Percentiles rank a stretch among this genome's conserved stretches.
These are phyloP conservation scores for Malus hybrid DNA, from an alignment of 331 rosid genomes.

Conservation along the genomic window DNA sequence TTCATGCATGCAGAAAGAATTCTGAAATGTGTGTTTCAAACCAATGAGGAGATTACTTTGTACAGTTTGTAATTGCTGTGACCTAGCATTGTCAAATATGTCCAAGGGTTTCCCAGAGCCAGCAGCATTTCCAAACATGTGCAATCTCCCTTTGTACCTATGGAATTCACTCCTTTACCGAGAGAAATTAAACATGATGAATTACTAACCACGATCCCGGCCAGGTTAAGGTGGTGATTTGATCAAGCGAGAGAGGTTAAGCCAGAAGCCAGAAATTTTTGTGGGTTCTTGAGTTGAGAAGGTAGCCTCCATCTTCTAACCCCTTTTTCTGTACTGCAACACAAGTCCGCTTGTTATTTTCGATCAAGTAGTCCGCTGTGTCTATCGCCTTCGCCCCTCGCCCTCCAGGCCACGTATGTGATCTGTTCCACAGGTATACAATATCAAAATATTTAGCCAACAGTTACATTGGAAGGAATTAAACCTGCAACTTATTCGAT, in stretches of 20 bases:
- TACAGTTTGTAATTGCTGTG: neutral
- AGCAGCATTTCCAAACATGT: neutral
- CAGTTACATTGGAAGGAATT: neutral
- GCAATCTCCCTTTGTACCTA: neutral
- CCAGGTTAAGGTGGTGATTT: neutral
- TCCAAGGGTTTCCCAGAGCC: neutral
- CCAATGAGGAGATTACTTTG: neutral
- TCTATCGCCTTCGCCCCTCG: constrained; percentile 38
- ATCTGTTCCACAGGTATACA: constrained; percentile 14
- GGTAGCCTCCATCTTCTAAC: constrained; percentile 53
- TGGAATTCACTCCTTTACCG: neutral
- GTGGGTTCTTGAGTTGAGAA: constrained; percentile 66
- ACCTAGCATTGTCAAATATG: neutral
- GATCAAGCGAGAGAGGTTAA: constrained; percentile 4
- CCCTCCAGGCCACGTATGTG: constrained; percentile 29
- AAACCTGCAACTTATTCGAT: neutral
- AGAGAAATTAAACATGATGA: neutral
- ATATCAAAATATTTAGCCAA: neutral
- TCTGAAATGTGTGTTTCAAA: neutral
- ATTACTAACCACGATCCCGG: neutral
- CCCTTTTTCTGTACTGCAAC: constrained; percentile 71
- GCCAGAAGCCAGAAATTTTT: constrained; percentile 81
- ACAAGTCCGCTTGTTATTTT: constrained; percentile 60
- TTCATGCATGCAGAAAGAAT: neutral
- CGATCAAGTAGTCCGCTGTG: constrained; percentile 71